These are phyloP conservation scores for Stachybotrys chartarum DNA, from an alignment of 2,329 filamentous ascomycete species.

Conservation along the genomic window DNA sequence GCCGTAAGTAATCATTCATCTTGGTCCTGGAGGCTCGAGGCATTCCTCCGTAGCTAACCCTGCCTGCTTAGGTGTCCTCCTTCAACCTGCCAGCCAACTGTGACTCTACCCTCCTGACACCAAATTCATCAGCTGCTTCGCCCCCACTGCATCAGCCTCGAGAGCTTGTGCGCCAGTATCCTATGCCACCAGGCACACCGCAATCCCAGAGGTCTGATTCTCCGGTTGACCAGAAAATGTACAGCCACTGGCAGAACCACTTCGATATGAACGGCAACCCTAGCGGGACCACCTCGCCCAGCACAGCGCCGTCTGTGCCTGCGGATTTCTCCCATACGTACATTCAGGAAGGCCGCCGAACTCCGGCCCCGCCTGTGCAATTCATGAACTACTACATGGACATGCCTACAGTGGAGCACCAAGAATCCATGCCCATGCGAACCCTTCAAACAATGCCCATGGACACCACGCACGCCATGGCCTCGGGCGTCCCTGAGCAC, in stretches of 20 bases:
- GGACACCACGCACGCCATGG: constrained; percentile 13
- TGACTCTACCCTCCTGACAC: constrained; percentile 41
- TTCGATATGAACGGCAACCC: constrained; percentile 33
- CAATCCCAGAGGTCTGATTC: constrained; percentile 39
- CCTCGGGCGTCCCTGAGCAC: not conserved
- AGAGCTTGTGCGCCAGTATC: constrained; percentile 34
- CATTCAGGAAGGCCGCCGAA: constrained; percentile 29
- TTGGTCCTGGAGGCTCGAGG: not conserved
- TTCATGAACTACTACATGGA: constrained; percentile 28
- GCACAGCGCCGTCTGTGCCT: constrained; percentile 28
- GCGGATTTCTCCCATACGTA: constrained; percentile 29
- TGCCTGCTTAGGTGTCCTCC: constrained; percentile 15
- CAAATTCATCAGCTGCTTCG: constrained; percentile 41
- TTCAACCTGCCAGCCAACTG: constrained; percentile 26
- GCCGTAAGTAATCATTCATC: constrained; percentile 18
- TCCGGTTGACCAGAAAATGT: constrained; percentile 39
- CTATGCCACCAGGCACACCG: constrained; percentile 24
- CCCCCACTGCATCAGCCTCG: constrained; percentile 37
- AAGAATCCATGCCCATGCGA: constrained; percentile 16
- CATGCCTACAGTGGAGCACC: constrained; percentile 16
- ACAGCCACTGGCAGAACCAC: constrained; percentile 28
- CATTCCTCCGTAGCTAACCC: not conserved
- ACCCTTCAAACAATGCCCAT: constrained; percentile 7
- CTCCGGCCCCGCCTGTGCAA: constrained; percentile 26
- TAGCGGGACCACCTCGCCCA: constrained; percentile 39